These are phyloP conservation scores for Fusarium sublunatum DNA, from an alignment of 2,329 filamentous ascomycete species.

Conservation along the genomic window DNA sequence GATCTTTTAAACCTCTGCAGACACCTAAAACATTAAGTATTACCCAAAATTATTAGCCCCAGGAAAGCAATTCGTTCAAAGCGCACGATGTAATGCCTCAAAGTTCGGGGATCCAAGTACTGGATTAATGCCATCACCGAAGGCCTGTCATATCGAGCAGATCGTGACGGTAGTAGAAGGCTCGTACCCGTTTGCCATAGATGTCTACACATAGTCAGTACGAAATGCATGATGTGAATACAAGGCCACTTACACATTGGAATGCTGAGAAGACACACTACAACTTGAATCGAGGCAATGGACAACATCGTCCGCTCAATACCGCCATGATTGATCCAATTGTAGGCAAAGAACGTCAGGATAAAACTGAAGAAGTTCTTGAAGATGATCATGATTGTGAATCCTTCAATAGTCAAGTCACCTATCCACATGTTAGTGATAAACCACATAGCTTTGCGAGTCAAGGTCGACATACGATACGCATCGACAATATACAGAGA, in stretches of 20 bases:
- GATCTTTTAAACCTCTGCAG: not conserved
- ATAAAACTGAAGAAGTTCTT: slow-evolving; percentile 94
- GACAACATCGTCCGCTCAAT: slow-evolving; percentile 72
- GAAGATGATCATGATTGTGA: slow-evolving; percentile 90
- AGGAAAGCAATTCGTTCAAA: not conserved
- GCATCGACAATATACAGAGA: slow-evolving; percentile 93
- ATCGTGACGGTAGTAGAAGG: slow-evolving; percentile 81
- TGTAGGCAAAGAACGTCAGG: slow-evolving; percentile 84
- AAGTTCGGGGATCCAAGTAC: slow-evolving; percentile 33
- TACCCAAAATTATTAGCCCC: not conserved
- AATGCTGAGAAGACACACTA: slow-evolving; percentile 78
- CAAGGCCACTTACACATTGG: slow-evolving; percentile 85
- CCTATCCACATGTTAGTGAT: slow-evolving; percentile 56
- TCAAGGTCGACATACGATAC: slow-evolving; percentile 71
- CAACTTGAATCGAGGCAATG: slow-evolving; percentile 81
- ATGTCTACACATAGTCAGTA: slow-evolving; percentile 65
- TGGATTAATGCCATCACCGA: slow-evolving; percentile 30
- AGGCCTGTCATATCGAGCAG: slow-evolving; percentile 61
- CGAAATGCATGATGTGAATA: not conserved
- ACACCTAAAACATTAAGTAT: slow-evolving; percentile 18
- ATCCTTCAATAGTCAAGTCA: slow-evolving; percentile 85
- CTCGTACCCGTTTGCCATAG: slow-evolving; percentile 80
- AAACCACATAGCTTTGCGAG: not conserved
- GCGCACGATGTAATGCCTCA: not conserved
- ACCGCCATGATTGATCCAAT: slow-evolving; percentile 80